phyloP scores from a whole-genome alignment of 2,329 filamentous ascomycete species.

The Neonectria sp. region DNA sequence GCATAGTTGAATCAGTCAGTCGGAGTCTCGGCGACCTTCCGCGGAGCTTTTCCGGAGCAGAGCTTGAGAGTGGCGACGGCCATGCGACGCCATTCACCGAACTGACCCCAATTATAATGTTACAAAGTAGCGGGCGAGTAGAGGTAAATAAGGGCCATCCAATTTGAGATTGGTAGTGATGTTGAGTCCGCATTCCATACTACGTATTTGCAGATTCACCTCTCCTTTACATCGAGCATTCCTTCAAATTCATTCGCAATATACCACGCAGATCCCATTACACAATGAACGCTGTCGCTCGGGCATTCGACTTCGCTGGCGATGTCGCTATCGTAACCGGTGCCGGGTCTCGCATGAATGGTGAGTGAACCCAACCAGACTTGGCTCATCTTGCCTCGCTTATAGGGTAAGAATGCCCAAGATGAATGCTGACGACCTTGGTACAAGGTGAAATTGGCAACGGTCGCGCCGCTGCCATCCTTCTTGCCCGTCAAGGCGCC shows the following conservation, averaged over 20 bases:
- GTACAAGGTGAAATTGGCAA: conserved; percentile 64
- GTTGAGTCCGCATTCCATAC: background rate
- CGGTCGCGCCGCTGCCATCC: conserved; percentile 68
- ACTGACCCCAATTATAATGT: background rate
- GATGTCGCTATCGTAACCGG: conserved; percentile 53
- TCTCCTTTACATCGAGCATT: background rate
- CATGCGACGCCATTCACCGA: too few relatives aligned
- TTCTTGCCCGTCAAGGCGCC: conserved; percentile 71
- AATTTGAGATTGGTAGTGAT: background rate
- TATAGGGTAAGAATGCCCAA: too few relatives aligned
- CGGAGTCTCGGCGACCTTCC: background rate
- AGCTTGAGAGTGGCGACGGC: background rate
- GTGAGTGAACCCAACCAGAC: conserved; percentile 1
- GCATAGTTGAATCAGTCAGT: background rate
- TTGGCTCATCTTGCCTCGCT: background rate
- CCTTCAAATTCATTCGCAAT: background rate
- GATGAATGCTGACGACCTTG: background rate
- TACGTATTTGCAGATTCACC: background rate
- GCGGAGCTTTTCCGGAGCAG: background rate
- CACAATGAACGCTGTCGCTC: background rate
- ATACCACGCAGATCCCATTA: background rate
- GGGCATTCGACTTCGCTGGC: conserved; percentile 44
- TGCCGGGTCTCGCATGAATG: conserved; percentile 48
- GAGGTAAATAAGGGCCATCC: background rate
- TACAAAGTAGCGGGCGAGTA: background rate